These are phyloP conservation scores for Cucurbita maxima DNA, from an alignment of 306 rosid genomes.

Conservation along the genomic window DNA sequence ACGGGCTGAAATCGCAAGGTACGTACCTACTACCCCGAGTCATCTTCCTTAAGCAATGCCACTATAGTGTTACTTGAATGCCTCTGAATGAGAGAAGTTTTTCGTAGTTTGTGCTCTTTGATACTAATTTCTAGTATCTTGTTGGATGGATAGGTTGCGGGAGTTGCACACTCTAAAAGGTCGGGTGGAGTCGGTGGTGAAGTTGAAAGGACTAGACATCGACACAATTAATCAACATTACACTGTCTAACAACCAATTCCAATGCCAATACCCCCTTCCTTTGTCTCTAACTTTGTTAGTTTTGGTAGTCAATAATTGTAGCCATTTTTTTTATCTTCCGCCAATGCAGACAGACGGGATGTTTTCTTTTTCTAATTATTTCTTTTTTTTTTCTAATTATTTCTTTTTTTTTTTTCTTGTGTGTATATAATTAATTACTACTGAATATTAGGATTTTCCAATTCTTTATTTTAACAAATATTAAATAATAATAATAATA, in stretches of 20 bases:
- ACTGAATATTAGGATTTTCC: neutral
- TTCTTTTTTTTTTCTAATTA: neutral
- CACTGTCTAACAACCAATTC: conserved; percentile 36
- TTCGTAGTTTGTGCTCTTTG: too few species aligned
- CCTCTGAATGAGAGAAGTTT: too few species aligned
- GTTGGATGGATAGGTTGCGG: conserved; percentile 24
- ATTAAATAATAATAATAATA: too few species aligned
- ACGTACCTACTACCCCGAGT: neutral
- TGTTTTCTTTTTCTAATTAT: neutral
- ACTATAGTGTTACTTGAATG: too few species aligned
- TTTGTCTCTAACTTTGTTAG: too few species aligned
- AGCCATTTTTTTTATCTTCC: neutral
- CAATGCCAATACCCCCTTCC: too few species aligned
- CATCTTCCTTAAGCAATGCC: too few species aligned
- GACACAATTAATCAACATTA: conserved; percentile 89
- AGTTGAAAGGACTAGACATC: conserved; percentile 93
- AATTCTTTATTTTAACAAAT: neutral
- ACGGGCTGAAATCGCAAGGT: conserved; percentile 98
- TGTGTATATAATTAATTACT: neutral
- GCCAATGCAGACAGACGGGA: neutral
- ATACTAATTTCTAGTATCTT: too few species aligned
- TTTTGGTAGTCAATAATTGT: neutral
- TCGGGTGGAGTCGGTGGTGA: conserved; percentile 94
- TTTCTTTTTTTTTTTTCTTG: neutral
- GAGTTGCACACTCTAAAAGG: conserved; percentile 86